Base-by-base conservation (phyloP, 2,329 filamentous ascomycete species). In the Pyrenophora graminea region DNA sequence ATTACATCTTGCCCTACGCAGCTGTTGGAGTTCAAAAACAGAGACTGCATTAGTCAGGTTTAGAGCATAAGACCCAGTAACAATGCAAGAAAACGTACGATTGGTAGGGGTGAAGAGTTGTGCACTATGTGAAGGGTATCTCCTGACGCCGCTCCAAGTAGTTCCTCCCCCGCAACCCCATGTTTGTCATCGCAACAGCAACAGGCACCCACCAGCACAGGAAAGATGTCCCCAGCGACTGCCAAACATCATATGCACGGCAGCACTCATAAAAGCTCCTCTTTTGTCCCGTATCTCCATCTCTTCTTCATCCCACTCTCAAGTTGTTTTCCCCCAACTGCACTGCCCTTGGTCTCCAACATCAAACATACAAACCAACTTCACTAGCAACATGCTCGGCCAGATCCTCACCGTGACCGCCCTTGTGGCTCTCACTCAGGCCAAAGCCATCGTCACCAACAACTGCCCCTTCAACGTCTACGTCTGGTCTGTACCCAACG, bases 361-460 rank as follows among this genome's bases (percentile, higher is more conserved):
- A 36, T 39, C 21, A 25, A 34, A 15, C 21, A 39, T 17, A 4
- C 8, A 40, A 30, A 17, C 30, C 23, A 27, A 19, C 25, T 18
- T 34, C 12, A 25, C 39, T 30, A 32, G 23, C 39, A 45, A 23
- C 55, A 68, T 68, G 66, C 18, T 57, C 34, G 45, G 52, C 39
- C 47, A 43, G 9, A 47, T 50, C 44, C 41, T 63, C 37, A 38
- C 48, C 37, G 21, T 63, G 39, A 46, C 56, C 48, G 55, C 53
- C 33, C 51, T 66, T 15, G 53, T 59, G 43, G 55, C 61, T 46
- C 38, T 66, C 17, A 52, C 48, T 36, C 59, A 62, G 4, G 50
- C 64, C 30, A 63, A 61, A 46, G 64, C 64, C 41, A 61, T 68
- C 21, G 57, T 69, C 59, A 66, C 55, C 51, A 69, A 69, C 52